phyloP scores from a whole-genome alignment of 2,329 filamentous ascomycete genomes.

The Endocalyx cinctus region DNA sequence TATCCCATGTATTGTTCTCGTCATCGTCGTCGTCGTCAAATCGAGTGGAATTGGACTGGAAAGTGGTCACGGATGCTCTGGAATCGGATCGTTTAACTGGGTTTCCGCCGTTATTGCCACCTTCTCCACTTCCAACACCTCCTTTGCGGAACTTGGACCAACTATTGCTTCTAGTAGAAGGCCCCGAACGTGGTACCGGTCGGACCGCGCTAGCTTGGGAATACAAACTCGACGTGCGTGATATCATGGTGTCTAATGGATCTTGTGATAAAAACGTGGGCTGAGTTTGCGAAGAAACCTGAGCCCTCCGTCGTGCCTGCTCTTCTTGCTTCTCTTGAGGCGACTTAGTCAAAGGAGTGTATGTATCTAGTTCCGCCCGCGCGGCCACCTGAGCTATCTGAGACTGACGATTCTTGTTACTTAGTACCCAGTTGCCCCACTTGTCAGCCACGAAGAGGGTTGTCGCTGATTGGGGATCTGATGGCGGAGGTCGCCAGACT shows the following conservation, averaged over 20 bases:
- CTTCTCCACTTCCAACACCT: no score
- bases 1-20: no score
- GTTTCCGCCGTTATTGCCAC: conserved; percentile 10
- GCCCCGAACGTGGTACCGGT: conserved; percentile 7
- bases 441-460: conserved; percentile 48
- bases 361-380: conserved; percentile 23
- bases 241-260: conserved; percentile 15
- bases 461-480: conserved; percentile 39
- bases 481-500: conserved; percentile 47
- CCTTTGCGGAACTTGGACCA: conserved; percentile 12
- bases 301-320: conserved; percentile 15
- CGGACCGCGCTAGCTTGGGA: conserved; percentile 27
- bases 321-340: conserved; percentile 24
- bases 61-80: conserved; percentile 33
- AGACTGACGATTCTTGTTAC: conserved; percentile 29
- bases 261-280: conserved; percentile 26
- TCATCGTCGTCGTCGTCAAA: conserved; percentile 29
- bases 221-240: conserved; percentile 32
- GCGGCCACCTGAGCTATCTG: conserved; percentile 13
- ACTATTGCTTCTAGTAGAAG: conserved; percentile 12
- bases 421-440: conserved; percentile 50
- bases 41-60: conserved; percentile 24
- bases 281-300: conserved; percentile 19
- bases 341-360: conserved; percentile 26
- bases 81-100: conserved; percentile 21